Percentiles rank a stretch among this genome's conserved stretches.
These are phyloP conservation scores for Acanthochlamys bracteata DNA, from an alignment of 106 monocot genomes.

Conservation along the genomic window DNA sequence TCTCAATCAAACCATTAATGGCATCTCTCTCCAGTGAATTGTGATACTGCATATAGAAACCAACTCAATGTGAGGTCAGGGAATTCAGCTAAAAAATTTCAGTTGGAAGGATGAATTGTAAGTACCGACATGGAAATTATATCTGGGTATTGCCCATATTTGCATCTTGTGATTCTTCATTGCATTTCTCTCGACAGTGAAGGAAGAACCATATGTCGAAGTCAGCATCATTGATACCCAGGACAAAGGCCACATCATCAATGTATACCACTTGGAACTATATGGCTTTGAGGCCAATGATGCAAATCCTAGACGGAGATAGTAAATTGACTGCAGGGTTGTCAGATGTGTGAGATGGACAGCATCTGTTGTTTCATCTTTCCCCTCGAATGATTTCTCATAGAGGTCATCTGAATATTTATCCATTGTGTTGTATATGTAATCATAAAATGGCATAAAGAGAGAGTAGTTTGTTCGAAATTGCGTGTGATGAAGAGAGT, in stretches of 20 bases:
- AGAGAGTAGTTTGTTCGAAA: constrained; percentile 70
- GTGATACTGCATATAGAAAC: constrained; percentile 32
- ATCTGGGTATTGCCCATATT: constrained; percentile 74
- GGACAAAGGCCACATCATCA: constrained; percentile 40
- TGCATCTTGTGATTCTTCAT: constrained; percentile 57
- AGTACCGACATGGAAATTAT: constrained; percentile 49
- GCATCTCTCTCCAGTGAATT: constrained; percentile 49
- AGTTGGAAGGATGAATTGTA: background rate
- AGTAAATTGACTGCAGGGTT: constrained; percentile 50
- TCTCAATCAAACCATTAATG: constrained; percentile 67
- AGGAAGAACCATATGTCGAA: constrained; percentile 43
- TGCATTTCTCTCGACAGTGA: constrained; percentile 58
- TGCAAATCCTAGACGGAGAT: constrained; percentile 56
- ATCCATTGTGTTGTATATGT: constrained; percentile 58
- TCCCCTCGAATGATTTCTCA: constrained; percentile 37
- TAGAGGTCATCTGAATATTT: constrained; percentile 51
- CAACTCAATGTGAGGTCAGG: background rate
- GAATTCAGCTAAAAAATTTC: background rate
- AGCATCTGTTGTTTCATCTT: constrained; percentile 46
- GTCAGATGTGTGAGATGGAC: constrained; percentile 78
- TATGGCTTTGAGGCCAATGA: constrained; percentile 64
- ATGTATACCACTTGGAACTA: constrained; percentile 38
- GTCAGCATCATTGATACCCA: constrained; percentile 38
- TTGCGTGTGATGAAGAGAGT: constrained; percentile 75
- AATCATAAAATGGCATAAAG: constrained; percentile 81